Evolutionary conservation across 164 flowering plant genomes (phyloP).

Genomic region (Tinospora cordifolia): DNA sequence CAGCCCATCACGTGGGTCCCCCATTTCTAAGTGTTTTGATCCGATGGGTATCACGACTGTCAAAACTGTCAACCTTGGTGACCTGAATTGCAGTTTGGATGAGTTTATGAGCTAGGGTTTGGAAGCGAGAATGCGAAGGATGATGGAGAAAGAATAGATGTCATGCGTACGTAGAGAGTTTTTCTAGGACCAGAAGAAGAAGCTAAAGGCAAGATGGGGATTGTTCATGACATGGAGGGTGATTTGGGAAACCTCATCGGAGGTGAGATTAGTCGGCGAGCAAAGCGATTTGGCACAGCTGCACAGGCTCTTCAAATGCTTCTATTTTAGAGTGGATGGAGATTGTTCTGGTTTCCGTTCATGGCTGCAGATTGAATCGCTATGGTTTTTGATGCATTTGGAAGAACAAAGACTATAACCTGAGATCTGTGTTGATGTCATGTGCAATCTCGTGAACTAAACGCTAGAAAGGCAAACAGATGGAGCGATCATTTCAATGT

Average conservation of each 20-base stretch:
- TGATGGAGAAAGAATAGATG: conserved; percentile 52
- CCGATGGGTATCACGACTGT: conserved; percentile 4
- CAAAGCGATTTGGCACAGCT: conserved; percentile 41
- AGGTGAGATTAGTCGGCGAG: conserved; percentile 40
- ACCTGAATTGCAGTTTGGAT: conserved; percentile 38
- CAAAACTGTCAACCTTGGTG: conserved; percentile 7
- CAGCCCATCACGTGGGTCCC: conserved; percentile 70
- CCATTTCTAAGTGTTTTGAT: conserved; percentile 40
- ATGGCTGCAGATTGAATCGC: no score
- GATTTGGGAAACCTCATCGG: conserved; percentile 51
- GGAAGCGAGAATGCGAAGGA: conserved; percentile 64
- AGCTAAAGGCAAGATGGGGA: conserved; percentile 62
- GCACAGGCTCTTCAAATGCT: conserved; percentile 70
- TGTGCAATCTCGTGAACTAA: no score
- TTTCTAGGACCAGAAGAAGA: conserved; percentile 55
- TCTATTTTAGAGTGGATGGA: conserved; percentile 44
- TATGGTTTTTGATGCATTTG: no score
- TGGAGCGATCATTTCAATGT: no score
- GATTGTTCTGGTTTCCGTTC: no score
- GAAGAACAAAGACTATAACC: no score
- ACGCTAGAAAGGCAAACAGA: no score
- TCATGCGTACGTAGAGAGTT: conserved; percentile 48
- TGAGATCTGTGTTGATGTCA: no score
- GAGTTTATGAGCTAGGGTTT: conserved; percentile 31
- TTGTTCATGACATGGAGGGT: conserved; percentile 52